Conservation (phyloP, 2,329 filamentous ascomycete genomes). For the Coniochaeta sp. region DNA sequence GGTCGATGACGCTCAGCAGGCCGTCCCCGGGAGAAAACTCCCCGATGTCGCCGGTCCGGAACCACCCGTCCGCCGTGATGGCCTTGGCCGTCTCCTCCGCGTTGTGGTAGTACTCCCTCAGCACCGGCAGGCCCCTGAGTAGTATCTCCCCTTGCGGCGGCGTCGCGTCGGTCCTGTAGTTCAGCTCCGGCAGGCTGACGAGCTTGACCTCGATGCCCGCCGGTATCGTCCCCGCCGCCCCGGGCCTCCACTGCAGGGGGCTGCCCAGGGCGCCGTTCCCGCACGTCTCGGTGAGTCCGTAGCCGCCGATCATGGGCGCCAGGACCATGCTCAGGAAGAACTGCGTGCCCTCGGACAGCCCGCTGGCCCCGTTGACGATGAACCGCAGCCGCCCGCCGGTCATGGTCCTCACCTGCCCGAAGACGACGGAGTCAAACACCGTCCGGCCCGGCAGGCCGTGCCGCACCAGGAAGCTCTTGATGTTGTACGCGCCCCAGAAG, state of each 20-base stretch:
- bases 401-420: conserved; percentile 83
- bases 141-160: conserved; percentile 89
- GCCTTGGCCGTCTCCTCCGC: conserved; percentile 75
- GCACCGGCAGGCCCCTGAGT: conserved; percentile 71
- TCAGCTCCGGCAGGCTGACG: conserved; percentile 82
- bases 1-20: conserved; percentile 82
- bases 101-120: conserved; percentile 75
- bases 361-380: conserved; percentile 90
- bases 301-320: conserved; percentile 89
- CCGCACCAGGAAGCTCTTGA: conserved; percentile 51
- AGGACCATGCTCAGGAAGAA: conserved; percentile 88
- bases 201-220: conserved; percentile 81
- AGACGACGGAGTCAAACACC: conserved; percentile 74
- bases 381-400: conserved; percentile 85
- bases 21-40: conserved; percentile 77
- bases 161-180: conserved; percentile 66
- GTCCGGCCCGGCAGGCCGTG: conserved; percentile 57
- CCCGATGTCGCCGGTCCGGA: conserved; percentile 93
- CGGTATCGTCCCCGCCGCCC: conserved; percentile 70
- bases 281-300: conserved; percentile 89
- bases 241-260: conserved; percentile 74
- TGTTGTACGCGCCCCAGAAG: conserved; percentile 62
- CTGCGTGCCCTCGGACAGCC: conserved; percentile 79
- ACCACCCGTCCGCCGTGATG: conserved; percentile 83
- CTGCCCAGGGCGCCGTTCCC: conserved; percentile 78